Percentiles rank a stretch among this genome's conserved stretches.
Conservation (phyloP, 176 grass and related monocot species). For the Triticum timopheevii region DNA sequence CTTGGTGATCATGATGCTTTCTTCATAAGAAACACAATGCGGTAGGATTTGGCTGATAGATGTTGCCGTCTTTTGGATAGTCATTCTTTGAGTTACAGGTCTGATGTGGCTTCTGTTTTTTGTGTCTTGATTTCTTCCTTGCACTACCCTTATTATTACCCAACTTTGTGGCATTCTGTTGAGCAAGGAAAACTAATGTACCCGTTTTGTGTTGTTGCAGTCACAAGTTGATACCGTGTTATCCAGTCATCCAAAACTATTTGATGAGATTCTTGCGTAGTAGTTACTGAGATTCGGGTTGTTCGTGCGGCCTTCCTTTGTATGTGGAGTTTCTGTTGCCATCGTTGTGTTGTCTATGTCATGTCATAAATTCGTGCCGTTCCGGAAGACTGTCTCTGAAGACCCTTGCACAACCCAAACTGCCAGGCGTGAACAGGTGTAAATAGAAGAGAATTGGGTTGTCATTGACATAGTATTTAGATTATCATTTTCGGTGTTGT, state of each 20-base stretch:
- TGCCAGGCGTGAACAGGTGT: neutral
- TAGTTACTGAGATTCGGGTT: neutral
- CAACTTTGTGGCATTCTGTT: neutral
- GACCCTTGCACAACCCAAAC: neutral
- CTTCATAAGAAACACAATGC: neutral
- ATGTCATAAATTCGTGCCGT: neutral
- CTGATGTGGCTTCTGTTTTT: neutral
- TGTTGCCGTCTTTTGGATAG: neutral
- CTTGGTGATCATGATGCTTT: neutral
- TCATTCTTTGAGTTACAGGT: neutral
- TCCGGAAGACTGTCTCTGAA: neutral
- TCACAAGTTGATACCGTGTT: neutral
- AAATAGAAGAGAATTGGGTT: neutral
- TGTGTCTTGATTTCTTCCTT: neutral
- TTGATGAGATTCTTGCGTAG: neutral
- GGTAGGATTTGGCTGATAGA: neutral
- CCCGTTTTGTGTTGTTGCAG: neutral
- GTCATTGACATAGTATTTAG: neutral
- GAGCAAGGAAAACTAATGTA: neutral
- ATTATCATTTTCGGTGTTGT: neutral
- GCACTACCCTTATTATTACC: neutral
- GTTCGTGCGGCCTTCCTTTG: neutral
- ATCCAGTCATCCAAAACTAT: neutral
- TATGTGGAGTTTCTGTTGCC: constrained; percentile 4
- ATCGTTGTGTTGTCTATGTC: no score